A percentile compares a stretch with the other conserved stretches of the same genome.
Conservation (phyloP, 192 early-diverging fungal species). For the Umbelopsis sp. region DNA sequence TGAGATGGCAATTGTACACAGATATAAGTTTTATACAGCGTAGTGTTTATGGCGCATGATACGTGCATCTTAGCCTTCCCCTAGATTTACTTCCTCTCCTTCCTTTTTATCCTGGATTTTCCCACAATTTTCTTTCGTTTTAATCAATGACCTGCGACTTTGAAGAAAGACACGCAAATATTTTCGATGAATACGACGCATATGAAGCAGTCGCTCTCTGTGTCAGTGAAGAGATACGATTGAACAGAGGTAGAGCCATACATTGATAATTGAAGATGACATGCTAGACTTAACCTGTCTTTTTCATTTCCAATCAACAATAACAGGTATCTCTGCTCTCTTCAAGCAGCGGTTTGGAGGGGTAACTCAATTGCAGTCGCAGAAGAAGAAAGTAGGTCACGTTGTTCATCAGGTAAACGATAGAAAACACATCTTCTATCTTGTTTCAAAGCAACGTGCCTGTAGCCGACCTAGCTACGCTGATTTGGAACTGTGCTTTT, state of each 20-base stretch:
- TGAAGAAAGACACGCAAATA: constrained; percentile 31
- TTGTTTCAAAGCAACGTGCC: constrained; percentile 30
- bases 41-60: not conserved
- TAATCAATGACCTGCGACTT: constrained; percentile 32
- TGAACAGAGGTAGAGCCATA: constrained; percentile 26
- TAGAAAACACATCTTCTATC: constrained; percentile 36
- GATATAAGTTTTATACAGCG: no score
- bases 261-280: not conserved
- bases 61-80: not conserved
- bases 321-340: constrained; percentile 24
- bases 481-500: constrained; percentile 24
- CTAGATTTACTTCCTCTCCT: not conserved
- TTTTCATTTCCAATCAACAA: not conserved
- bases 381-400: constrained; percentile 29
- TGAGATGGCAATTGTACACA: no score
- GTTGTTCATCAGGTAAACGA: constrained; percentile 25
- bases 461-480: constrained; percentile 24
- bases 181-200: constrained; percentile 22
- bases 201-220: constrained; percentile 28
- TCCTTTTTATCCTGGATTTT: not conserved
- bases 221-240: constrained; percentile 28
- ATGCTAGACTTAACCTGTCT: no score
- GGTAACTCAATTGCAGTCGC: constrained; percentile 22
- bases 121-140: not conserved
- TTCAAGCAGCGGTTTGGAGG: constrained; percentile 29